phyloP scores from a whole-genome alignment of 176 grass and related monocot genomes.

The Aegilops umbellulata region DNA sequence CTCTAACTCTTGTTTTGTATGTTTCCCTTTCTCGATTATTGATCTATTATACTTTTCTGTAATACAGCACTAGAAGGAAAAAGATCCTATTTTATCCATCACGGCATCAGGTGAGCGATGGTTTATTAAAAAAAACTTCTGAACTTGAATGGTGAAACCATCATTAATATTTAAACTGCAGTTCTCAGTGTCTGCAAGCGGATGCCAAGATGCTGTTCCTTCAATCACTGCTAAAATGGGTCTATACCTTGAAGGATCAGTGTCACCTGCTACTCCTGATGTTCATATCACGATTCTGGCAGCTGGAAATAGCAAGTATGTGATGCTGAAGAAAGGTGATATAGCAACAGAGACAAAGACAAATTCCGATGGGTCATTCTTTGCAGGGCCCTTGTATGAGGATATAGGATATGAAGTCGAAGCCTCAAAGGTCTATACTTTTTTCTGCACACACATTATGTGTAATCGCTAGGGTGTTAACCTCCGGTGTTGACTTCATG shows the following conservation, averaged over 20 bases:
- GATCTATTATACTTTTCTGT: conserved; percentile 29
- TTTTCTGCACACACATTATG: conserved; percentile 3
- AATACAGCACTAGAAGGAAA: conserved; percentile 56
- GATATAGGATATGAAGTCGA: conserved; percentile 82
- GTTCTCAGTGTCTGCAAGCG: conserved; percentile 68
- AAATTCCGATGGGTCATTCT: conserved; percentile 61
- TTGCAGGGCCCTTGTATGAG: conserved; percentile 85
- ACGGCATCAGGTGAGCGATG: conserved; percentile 54
- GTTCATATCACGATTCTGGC: conserved; percentile 76
- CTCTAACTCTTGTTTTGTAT: background rate
- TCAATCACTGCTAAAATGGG: conserved; percentile 65
- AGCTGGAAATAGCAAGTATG: conserved; percentile 58
- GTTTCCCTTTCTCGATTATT: conserved; percentile 1
- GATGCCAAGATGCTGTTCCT: conserved; percentile 76
- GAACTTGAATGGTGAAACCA: background rate
- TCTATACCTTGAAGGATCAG: conserved; percentile 84
- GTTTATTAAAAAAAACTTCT: conserved; percentile 16
- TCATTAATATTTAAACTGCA: conserved; percentile 43
- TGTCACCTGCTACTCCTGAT: conserved; percentile 72
- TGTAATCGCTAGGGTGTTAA: background rate
- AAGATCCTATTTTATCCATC: conserved; percentile 98
- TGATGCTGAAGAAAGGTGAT: conserved; percentile 67
- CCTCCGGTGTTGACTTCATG: background rate
- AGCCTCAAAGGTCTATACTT: conserved; percentile 75
- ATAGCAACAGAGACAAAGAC: conserved; percentile 83